phyloP scores from a whole-genome alignment of 257 asterid genomes.

The Solanum rostratum region DNA sequence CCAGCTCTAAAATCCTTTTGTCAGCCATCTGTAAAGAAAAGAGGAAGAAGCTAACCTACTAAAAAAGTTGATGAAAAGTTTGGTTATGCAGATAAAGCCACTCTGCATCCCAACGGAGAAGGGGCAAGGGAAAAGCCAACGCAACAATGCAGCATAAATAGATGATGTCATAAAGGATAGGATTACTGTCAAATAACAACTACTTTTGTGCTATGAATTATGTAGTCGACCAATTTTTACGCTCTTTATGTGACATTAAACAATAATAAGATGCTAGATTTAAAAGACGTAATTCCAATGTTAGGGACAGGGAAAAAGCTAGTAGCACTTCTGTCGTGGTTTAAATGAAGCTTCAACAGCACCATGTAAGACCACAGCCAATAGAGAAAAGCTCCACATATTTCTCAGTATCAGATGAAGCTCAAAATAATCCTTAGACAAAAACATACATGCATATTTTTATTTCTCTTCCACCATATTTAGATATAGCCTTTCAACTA shows the following conservation, averaged over 20 bases:
- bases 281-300: not conserved
- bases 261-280: not conserved
- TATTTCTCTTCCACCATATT: not conserved
- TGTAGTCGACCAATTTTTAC: not conserved
- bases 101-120: not conserved
- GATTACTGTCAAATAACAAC: not conserved
- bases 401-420: not conserved
- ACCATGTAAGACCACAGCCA: not conserved
- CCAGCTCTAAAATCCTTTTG: conserved; percentile 58
- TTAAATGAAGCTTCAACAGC: not conserved
- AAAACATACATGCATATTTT: not conserved
- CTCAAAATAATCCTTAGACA: not conserved
- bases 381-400: not conserved
- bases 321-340: not conserved
- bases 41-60: not conserved
- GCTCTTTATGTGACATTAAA: not conserved
- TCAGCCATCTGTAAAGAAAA: conserved; percentile 49
- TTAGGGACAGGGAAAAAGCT: not conserved
- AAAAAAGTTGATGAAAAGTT: not conserved
- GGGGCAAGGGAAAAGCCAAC: no score
- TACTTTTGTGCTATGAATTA: not conserved
- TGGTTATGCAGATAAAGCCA: not conserved
- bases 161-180: not conserved
- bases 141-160: not conserved
- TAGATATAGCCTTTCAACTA: not conserved